Base-by-base conservation (phyloP, 495 filamentous ascomycete species). In the Apiosordaria backusii region DNA sequence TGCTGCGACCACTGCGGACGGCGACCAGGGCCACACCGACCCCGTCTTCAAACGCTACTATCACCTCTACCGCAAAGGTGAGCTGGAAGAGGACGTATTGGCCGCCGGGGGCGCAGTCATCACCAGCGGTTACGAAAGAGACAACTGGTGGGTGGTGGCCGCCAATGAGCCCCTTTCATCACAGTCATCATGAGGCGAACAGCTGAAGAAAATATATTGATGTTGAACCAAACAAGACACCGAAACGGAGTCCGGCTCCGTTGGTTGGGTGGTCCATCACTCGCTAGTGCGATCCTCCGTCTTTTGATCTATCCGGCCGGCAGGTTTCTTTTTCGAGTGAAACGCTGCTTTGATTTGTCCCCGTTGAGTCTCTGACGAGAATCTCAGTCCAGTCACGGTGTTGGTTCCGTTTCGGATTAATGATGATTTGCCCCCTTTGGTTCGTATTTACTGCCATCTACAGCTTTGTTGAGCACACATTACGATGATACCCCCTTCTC, bases 71-170 rank as follows among this genome's bases (percentile, higher is more conserved):
- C 82, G 88, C 57, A 85, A 89, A 70, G 91, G 89, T 23, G 95
- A 99, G 77, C 78, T 99, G 72, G 93, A 97, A 72, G 82, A 85
- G 50, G 92, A 99, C 76, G 85, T 96, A 65, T 72, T 74, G 52
- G 81, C 79, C 25, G 95, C 92, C 55, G 93, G 92, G 29, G 95
- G 95, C 40, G 75, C 73, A 59, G 86, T 97, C 19, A 67, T 94
- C 53, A 88, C 89, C 68, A 89, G 88, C 63, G 95, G 95, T 26
- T 99, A 97, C 80, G 95, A 99, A 73, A 95, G 87, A 77, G 95
- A 99, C 70, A 99, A 99, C 81, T 98, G 95, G 95, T 99, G 95
- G 94, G 92, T 77, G 55, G 77, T 83, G 72, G 70, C 76, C 59
- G 72, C 74, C 71, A 74, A 75, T 73, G 66, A 62, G 52, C 59